Evolutionary conservation across 2,329 filamentous ascomycete genomes (phyloP).

Genomic region (Pseudogymnoascus sp.): DNA sequence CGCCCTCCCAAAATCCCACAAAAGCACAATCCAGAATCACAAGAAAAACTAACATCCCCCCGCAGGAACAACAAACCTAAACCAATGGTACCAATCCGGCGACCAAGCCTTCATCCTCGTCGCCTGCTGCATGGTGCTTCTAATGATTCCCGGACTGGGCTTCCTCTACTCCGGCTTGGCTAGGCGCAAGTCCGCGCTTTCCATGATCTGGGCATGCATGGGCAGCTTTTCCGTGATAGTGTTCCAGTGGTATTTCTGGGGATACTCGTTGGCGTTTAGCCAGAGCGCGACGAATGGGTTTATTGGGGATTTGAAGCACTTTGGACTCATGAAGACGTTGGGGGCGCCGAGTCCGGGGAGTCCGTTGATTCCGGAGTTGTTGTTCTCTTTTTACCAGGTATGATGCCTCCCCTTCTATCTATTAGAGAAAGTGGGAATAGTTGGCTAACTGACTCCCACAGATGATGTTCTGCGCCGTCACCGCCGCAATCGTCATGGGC

Average conservation of each 20-base stretch:
- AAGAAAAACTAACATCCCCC: conserved; percentile 12
- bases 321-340: conserved; percentile 79
- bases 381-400: conserved; percentile 94
- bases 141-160: conserved; percentile 95
- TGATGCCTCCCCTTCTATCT: no score
- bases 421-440: no score
- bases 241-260: conserved; percentile 99
- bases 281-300: conserved; percentile 73
- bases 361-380: conserved; percentile 76
- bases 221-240: conserved; percentile 82
- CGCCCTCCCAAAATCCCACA: conserved; percentile 12
- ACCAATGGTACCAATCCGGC: conserved; percentile 89
- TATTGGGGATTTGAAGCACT: conserved; percentile 85
- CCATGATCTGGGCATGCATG: conserved; percentile 96
- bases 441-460: conserved; percentile 32
- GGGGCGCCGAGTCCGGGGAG: conserved; percentile 81
- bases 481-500: conserved; percentile 82
- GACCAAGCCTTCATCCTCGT: conserved; percentile 93
- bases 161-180: conserved; percentile 97
- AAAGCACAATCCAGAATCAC: neutral
- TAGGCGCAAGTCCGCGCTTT: conserved; percentile 93
- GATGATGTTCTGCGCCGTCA: conserved; percentile 97
- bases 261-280: conserved; percentile 91
- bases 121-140: conserved; percentile 81
- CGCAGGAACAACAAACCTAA: conserved; percentile 74